A percentile compares a stretch with the other conserved stretches of the same genome.
phyloP scores from a whole-genome alignment of 2,329 filamentous ascomycete species.

The Penicillium brasilianum region DNA sequence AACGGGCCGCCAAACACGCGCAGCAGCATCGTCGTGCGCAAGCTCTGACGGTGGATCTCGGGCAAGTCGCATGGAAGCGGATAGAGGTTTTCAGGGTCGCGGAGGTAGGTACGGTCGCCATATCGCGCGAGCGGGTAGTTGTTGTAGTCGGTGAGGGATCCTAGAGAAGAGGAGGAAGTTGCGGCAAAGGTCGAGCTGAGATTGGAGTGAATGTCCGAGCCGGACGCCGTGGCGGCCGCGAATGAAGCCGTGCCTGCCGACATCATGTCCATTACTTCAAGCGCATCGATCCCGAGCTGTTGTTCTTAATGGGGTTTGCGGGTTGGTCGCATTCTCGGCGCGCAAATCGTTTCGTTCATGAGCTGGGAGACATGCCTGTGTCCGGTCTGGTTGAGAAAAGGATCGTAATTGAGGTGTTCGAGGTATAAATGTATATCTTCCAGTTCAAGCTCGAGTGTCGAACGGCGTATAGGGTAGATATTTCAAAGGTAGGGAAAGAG shows the following conservation, averaged over 20 bases:
- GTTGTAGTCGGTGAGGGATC: constrained; percentile 45
- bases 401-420: constrained; percentile 1
- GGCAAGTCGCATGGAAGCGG: constrained; percentile 86
- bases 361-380: constrained; percentile 25
- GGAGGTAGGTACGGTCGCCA: constrained; percentile 82
- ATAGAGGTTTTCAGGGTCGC: constrained; percentile 73
- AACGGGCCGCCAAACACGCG: constrained; percentile 81
- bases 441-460: background rate
- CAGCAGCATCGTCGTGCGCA: constrained; percentile 80
- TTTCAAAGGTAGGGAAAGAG: background rate
- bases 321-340: constrained; percentile 37
- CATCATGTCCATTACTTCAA: constrained; percentile 40
- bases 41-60: constrained; percentile 84
- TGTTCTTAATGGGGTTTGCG: constrained; percentile 25
- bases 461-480: background rate
- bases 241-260: constrained; percentile 36
- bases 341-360: constrained; percentile 25
- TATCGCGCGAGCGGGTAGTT: constrained; percentile 69
- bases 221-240: constrained; percentile 34
- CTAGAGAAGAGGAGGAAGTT: constrained; percentile 44
- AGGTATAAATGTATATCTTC: background rate
- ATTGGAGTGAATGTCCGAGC: constrained; percentile 42
- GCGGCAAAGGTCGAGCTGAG: constrained; percentile 40
- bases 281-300: constrained; percentile 26
- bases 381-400: background rate